A percentile compares a stretch with the other conserved stretches of the same genome.
These are phyloP conservation scores for Clonostachys solani DNA, from an alignment of 2,329 filamentous ascomycete genomes.

Conservation along the genomic window DNA sequence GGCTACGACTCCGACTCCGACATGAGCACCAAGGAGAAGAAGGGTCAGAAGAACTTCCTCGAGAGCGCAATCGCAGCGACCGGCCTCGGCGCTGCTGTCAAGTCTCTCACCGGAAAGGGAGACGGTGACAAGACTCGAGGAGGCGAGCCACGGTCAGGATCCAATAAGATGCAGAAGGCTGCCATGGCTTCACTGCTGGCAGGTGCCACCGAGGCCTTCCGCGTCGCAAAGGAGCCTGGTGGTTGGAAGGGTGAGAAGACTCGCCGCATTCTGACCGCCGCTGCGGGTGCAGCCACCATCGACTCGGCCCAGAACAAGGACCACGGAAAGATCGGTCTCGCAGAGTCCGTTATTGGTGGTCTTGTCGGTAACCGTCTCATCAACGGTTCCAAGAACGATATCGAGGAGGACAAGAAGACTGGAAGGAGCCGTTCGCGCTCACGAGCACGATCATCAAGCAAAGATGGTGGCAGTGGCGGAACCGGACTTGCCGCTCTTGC, in stretches of 20 bases:
- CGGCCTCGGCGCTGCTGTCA: conserved; percentile 58
- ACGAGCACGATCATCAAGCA: conserved; percentile 51
- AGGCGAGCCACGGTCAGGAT: conserved; percentile 49
- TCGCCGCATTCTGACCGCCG: conserved; percentile 85
- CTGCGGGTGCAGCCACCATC: conserved; percentile 79
- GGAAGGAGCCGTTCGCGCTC: conserved; percentile 69
- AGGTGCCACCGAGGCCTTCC: conserved; percentile 88
- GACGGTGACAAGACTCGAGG: conserved; percentile 35
- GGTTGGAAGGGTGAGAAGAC: conserved; percentile 89
- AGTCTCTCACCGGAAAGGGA: conserved; percentile 47
- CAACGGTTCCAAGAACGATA: conserved; percentile 70
- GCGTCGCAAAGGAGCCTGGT: conserved; percentile 82
- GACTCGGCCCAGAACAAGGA: conserved; percentile 71
- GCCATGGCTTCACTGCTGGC: conserved; percentile 88
- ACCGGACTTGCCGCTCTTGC: conserved; percentile 58
- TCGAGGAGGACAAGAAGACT: conserved; percentile 54
- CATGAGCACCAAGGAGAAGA: conserved; percentile 46
- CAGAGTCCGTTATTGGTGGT: conserved; percentile 85
- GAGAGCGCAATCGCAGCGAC: conserved; percentile 60
- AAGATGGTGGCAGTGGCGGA: conserved; percentile 34
- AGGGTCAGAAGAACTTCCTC: conserved; percentile 60
- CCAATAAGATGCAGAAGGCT: conserved; percentile 72
- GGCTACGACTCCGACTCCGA: conserved; percentile 55
- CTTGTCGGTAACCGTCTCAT: conserved; percentile 81
- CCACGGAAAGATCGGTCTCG: conserved; percentile 77